A percentile compares a stretch with the other conserved stretches of the same genome.
Evolutionary conservation across 2,329 filamentous ascomycete genomes (phyloP).

Genomic region (Sclerotinia borealis): DNA sequence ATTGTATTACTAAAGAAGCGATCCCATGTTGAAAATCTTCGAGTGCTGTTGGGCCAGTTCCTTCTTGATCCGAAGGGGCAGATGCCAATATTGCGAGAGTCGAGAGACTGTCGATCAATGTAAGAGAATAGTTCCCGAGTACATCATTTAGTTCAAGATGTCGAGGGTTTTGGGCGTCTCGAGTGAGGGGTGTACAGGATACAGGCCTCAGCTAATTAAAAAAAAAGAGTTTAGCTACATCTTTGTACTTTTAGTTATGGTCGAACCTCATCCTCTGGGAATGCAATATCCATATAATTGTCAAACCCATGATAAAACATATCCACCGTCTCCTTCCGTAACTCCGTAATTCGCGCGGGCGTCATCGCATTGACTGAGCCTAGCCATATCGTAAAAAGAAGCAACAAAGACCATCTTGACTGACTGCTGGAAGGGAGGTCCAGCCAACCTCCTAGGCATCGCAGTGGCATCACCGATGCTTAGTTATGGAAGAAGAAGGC

Average conservation of each 20-base stretch:
- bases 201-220: slow-evolving; percentile 81
- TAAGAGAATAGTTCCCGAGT: slow-evolving; percentile 93
- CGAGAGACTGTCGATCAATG: slow-evolving; percentile 89
- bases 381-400: slow-evolving; percentile 25
- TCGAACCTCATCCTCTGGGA: slow-evolving; percentile 82
- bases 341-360: slow-evolving; percentile 46
- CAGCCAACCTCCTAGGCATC: slow-evolving; percentile 23
- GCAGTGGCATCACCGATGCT: slow-evolving; percentile 34
- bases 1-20: slow-evolving; percentile 67
- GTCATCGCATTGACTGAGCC: slow-evolving; percentile 41
- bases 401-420: slow-evolving; percentile 25
- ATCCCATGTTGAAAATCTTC: slow-evolving; percentile 76
- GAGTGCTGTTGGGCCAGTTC: slow-evolving; percentile 55
- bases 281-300: slow-evolving; percentile 90
- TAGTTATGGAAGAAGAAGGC: slow-evolving; percentile 28
- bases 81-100: slow-evolving; percentile 90
- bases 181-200: slow-evolving; percentile 74
- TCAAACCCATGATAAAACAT: slow-evolving; percentile 97
- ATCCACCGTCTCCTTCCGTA: slow-evolving; percentile 57
- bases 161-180: slow-evolving; percentile 71
- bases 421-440: slow-evolving; percentile 17
- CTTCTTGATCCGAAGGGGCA: slow-evolving; percentile 50
- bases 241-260: not conserved
- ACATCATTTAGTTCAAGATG: slow-evolving; percentile 91
- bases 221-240: slow-evolving; percentile 2